A percentile compares a stretch with the other conserved stretches of the same genome.
These are phyloP conservation scores for Parachaetomium inaequale DNA, from an alignment of 495 filamentous ascomycete genomes.

Conservation along the genomic window DNA sequence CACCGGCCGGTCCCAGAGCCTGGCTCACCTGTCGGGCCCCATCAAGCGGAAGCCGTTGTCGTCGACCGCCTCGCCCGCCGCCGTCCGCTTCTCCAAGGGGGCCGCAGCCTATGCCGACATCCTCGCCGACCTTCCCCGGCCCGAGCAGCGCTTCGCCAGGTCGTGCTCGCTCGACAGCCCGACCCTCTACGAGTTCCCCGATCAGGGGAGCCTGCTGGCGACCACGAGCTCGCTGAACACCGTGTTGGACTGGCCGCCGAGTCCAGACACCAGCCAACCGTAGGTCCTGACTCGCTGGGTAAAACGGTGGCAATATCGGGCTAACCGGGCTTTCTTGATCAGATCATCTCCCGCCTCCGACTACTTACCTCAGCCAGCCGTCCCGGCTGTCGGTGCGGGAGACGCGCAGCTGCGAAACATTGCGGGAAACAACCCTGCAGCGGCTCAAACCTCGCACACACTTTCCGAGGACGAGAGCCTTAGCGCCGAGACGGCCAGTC, in stretches of 20 bases:
- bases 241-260: constrained; percentile 16
- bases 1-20: constrained; percentile 30
- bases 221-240: constrained; percentile 20
- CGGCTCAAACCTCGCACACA: constrained; percentile 34
- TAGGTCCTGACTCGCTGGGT: constrained; percentile 27
- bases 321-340: constrained; percentile 25
- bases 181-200: constrained; percentile 54
- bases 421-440: constrained; percentile 36
- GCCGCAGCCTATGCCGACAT: constrained; percentile 42
- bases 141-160: constrained; percentile 48
- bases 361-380: constrained; percentile 11
- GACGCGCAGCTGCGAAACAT: constrained; percentile 37
- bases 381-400: constrained; percentile 29
- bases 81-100: constrained; percentile 45
- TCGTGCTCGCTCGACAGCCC: constrained; percentile 54
- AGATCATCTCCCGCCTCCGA: constrained; percentile 31
- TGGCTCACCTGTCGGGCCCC: constrained; percentile 31
- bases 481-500: constrained; percentile 36
- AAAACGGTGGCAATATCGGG: constrained; percentile 26
- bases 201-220: constrained; percentile 20
- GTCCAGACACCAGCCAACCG: constrained; percentile 25
- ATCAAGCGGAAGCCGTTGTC: constrained; percentile 56
- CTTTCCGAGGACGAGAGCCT: constrained; percentile 36
- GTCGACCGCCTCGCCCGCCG: constrained; percentile 47
- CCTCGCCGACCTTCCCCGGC: constrained; percentile 35